These are phyloP conservation scores for Dalbergia oliveri DNA, from an alignment of 306 rosid species.

Conservation along the genomic window DNA sequence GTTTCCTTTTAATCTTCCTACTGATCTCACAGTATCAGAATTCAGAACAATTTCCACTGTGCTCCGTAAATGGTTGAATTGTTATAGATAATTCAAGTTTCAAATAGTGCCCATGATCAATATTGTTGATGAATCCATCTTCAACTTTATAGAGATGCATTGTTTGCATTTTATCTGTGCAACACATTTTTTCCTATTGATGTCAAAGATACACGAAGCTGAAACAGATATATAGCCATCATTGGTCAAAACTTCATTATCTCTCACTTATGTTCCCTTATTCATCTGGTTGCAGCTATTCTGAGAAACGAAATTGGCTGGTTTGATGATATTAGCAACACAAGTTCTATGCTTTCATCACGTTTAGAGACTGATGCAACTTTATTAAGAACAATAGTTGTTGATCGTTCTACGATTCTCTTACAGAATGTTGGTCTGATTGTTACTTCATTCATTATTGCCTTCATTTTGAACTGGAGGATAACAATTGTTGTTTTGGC, in stretches of 20 bases:
- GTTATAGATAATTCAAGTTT: not conserved
- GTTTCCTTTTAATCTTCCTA: slow-evolving; percentile 12
- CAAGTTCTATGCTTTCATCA: slow-evolving; percentile 89
- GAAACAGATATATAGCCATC: not conserved
- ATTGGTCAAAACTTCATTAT: not conserved
- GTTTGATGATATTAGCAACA: slow-evolving; percentile 88
- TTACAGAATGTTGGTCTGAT: slow-evolving; percentile 87
- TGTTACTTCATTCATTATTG: slow-evolving; percentile 80
- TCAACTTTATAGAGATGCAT: too few relatives aligned
- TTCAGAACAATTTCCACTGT: not conserved
- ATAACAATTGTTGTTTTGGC: slow-evolving; percentile 90
- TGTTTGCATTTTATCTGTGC: not conserved
- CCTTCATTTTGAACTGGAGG: slow-evolving; percentile 96
- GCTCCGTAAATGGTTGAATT: not conserved
- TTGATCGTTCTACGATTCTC: slow-evolving; percentile 86
- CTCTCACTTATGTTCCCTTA: slow-evolving; percentile 19
- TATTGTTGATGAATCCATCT: not conserved
- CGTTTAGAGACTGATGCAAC: slow-evolving; percentile 90
- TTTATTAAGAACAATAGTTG: slow-evolving; percentile 78
- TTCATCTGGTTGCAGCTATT: slow-evolving; percentile 70
- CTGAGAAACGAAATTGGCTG: slow-evolving; percentile 95
- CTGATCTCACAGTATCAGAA: not conserved
- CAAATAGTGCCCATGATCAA: not conserved
- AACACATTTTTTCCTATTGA: not conserved
- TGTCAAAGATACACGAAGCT: not conserved